Base-by-base conservation (phyloP, 2,329 filamentous ascomycete species). In the Cucurbitaria berberidis region DNA sequence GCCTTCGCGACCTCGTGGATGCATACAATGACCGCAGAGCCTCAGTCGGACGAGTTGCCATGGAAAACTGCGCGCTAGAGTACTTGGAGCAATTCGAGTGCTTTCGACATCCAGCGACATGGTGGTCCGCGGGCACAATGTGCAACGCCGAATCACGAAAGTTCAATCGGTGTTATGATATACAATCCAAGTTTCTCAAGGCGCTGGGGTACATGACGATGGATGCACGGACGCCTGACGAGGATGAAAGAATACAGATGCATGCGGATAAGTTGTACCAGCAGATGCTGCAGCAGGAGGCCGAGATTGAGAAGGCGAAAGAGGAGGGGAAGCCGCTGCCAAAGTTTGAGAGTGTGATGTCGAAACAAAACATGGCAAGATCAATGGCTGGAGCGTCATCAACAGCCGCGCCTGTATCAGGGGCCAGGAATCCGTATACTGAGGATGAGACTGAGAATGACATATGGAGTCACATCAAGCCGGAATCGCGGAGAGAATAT, bases 51-150 rank as follows among this genome's bases (percentile, higher is more conserved):
- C 82, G 84, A 36, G 90, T 91, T 1, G 93, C 93, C 9, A 81
- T 96, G 69, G 95, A 99, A 78, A 99, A 98, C 74, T 99, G 95
- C 76, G 89, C 91, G 1, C 75, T 93, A 55, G 91, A 96, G 73
- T 91, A 97, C 78, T 82, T 91, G 70, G 88, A 88, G 53, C 88
- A 96, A 80, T 86, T 88, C 55, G 82, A 89, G 42, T 99, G 95
- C 80, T 95, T 95, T 81, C 83, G 84, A 66, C 81, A 82, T 48
- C 93, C 93, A 24, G 54, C 59, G 30, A 83, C 81, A 44, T 85
- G 86, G 80, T 76, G 78, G 67, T 86, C 89, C 61, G 83, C 85
- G 62, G 78, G 93, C 75, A 92, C 88, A 32, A 84, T 97, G 86
- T 99, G 95, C 74, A 82, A 87, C 35, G 82, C 85, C 49, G 87